Conservation (phyloP, 805 yeast genomes). For the Brettanomyces bruxellensis region DNA sequence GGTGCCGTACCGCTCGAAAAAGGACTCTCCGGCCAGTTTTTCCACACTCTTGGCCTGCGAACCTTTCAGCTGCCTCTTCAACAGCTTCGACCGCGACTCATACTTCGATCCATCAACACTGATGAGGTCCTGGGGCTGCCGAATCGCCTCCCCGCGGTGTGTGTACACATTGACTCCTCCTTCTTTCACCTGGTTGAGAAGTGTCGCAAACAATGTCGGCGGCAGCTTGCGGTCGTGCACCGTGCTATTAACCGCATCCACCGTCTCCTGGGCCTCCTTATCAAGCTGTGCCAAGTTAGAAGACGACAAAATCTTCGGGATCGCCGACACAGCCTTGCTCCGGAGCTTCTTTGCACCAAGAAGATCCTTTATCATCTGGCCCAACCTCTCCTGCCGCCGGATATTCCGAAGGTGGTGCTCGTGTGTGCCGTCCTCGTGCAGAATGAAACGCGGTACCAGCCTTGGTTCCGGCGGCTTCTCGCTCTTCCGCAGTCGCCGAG, state of each 20-base stretch:
- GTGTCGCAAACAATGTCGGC: constrained; percentile 64
- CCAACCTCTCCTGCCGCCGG: constrained; percentile 67
- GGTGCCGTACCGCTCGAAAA: constrained; percentile 83
- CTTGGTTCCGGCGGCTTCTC: background rate
- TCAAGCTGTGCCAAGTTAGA: constrained; percentile 20
- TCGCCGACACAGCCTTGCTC: constrained; percentile 65
- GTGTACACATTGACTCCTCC: constrained; percentile 24
- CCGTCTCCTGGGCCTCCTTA: constrained; percentile 18
- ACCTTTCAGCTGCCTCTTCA: background rate
- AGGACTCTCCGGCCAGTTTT: constrained; percentile 27
- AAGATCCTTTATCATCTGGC: constrained; percentile 66
- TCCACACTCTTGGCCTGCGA: background rate
- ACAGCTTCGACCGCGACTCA: background rate
- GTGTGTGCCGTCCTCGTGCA: constrained; percentile 51
- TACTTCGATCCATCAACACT: constrained; percentile 9
- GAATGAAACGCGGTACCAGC: constrained; percentile 4
- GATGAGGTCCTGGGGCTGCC: constrained; percentile 17
- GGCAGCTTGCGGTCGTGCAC: constrained; percentile 29
- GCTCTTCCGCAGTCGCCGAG: too few relatives aligned
- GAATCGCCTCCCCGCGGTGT: constrained; percentile 7
- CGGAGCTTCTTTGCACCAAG: constrained; percentile 66
- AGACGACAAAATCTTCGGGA: constrained; percentile 50
- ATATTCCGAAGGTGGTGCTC: constrained; percentile 72
- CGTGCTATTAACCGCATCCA: constrained; percentile 16
- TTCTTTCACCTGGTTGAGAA: constrained; percentile 46